phyloP scores from a whole-genome alignment of 129 eudicot genomes.

The Flaveria sonorensis region DNA sequence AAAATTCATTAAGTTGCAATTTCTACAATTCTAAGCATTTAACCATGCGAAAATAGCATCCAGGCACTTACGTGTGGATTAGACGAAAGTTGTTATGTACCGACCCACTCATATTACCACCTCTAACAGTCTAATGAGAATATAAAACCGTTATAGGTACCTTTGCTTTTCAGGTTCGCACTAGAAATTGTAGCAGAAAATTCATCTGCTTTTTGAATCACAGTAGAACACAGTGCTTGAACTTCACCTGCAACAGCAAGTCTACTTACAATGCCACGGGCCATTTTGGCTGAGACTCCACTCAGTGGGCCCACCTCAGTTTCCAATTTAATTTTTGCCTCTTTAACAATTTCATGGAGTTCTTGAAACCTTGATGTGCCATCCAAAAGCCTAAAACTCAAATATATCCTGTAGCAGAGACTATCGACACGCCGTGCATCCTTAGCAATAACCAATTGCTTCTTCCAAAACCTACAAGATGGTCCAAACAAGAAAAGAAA shows the following conservation, averaged over 20 bases:
- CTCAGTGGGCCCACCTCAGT: conserved; percentile 79
- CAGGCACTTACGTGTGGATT: background rate
- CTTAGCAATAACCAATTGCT: conserved; percentile 76
- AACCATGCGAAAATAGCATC: background rate
- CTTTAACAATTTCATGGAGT: conserved; percentile 64
- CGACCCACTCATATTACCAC: conserved; percentile 9
- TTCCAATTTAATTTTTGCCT: conserved; percentile 74
- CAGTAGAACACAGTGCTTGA: conserved; percentile 77
- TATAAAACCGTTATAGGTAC: conserved; percentile 32
- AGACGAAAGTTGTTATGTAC: background rate
- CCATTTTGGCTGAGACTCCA: conserved; percentile 84
- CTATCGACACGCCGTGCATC: conserved; percentile 92
- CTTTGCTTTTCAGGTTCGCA: conserved; percentile 39
- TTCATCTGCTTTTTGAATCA: conserved; percentile 78
- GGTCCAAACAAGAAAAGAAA: conserved; percentile 21
- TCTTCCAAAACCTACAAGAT: conserved; percentile 75
- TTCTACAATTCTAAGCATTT: background rate
- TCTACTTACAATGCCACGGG: conserved; percentile 85
- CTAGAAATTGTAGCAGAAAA: conserved; percentile 55
- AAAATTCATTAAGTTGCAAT: background rate
- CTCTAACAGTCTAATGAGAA: background rate
- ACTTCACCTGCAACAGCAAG: conserved; percentile 79
- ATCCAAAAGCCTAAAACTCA: conserved; percentile 73
- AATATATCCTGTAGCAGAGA: conserved; percentile 72
- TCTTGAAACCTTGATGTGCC: conserved; percentile 86